Evolutionary conservation across 2,329 filamentous ascomycete genomes (phyloP), one percentile per base, ranked within the genome.

Genomic region (Periconia digitata): DNA sequence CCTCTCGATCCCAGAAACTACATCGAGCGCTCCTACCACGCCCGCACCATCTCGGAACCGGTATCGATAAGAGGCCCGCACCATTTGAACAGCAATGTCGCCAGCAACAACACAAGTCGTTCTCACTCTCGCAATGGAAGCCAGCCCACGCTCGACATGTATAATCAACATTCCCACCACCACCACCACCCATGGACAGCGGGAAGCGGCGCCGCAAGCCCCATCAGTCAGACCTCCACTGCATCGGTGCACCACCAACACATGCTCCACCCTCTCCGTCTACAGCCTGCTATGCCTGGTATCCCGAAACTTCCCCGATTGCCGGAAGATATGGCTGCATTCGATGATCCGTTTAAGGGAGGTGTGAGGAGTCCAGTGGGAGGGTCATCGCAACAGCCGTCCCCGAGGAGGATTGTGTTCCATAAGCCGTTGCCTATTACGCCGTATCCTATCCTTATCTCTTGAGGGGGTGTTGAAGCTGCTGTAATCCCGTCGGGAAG

Each of bases 361-460:
- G 10, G 3, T 5, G 7, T 23, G 20, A 32, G 37, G 7, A 37
- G 23, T 18, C 38, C 44, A 40, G 20, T 39, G 18, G 35, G 23
- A 49, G n/a, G n/a, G n/a, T n/a, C n/a, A n/a, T 36, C 27, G 34
- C 44, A 12, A 20, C 46, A 40, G 15, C 49, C 46, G 3, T n/a
- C n/a, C n/a, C 32, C 40, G 13, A 45, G 47, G 16, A 50, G 47
- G 8, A 49, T 53, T 2, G 51, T 54, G 8, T 52, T 52, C 24
- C 55, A 60, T 12, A 69, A 69, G 45, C 60, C 62, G 15, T 38
- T 69, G 18, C 66, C 66, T 8, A 40, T 67, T 8, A 69, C 66
- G n/a, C 66, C 66, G 4, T 64, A 67, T 10, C 66, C 66, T 0
- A 55, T 64, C 21, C 38, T 22, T 2, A 27, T 15, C 27, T 40